Evolutionary conservation across 148 eudicot species (phyloP), one percentile per base, ranked within the genome.

Genomic region (Chenopodium quinoa): DNA sequence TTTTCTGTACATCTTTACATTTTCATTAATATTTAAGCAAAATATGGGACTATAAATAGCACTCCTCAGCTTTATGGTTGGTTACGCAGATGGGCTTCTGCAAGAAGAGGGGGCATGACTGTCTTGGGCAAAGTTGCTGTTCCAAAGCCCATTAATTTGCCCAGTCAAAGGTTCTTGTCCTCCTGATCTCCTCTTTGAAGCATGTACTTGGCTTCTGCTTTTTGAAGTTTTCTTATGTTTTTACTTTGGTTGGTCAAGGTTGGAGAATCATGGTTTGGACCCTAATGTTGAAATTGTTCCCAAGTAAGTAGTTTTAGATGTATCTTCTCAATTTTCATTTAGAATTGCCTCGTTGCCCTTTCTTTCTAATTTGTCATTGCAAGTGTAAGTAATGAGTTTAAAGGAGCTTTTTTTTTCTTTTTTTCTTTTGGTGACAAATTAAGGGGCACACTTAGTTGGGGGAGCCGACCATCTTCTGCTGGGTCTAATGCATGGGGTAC

Each of bases 71-170:
- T 16, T n/a, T n/a, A 22, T 72, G 70, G 56, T 81, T 82, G 75
- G 81, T 75, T 81, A 77, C 82, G 34, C 84, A 97, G 99, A 82
- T 91, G 97, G 97, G 91, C 89, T 69, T 82, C 97, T 46, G 87
- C 95, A 73, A 97, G 97, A 90, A 90, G 96, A 87, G 89, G 98
- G 75, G 94, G 99, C 83, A 94, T 97, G 99, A 97, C 97, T 80
- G 94, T 91, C 66, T 84, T 97, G 84, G 98, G 99, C 52, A 97
- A 94, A 87, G 98, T 97, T 86, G 92, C 99, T 80, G 99, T 89
- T 86, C 99, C 99, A 47, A 97, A 97, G 83, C 99, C 99, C 37
- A 82, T 97, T 80, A 97, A 97, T 87, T 88, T 97, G 80, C 98
- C 99, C 66, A 97, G 99, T 90, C 99, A 97, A 84, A 90, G 88